Base-by-base conservation (phyloP, 2,329 filamentous ascomycete species). In the Meredithiella fracta region DNA sequence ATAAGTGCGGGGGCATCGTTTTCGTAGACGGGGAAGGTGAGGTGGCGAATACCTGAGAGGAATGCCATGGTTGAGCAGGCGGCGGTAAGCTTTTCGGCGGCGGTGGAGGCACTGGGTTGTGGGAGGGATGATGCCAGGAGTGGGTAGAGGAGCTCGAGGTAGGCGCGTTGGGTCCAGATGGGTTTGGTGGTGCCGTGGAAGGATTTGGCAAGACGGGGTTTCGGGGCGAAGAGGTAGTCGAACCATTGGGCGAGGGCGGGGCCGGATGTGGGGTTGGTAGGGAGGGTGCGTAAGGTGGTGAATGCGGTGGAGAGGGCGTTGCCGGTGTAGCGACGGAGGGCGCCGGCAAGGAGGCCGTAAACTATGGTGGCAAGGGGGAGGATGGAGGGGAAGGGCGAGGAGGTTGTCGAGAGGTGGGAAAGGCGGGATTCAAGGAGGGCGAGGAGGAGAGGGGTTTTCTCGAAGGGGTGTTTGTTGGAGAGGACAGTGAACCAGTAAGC, bases 1-100 rank as follows among this genome's bases (percentile, higher is more conserved):
- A 77, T 65, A 4, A 80, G 67, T 31, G 66, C 64, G 3, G 68
- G 68, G 0, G 70, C 65, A 51, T 80, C 76, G 15, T 73, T 70
- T 47, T 77, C 70, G 63, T 77, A 80, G 17, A 78, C 70, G 1
- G 68, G 63, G 54, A 73, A 77, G 17, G 65, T 66, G 57, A 79
- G 70, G 62, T 77, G 70, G 59, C 69, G 72, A 6, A 78, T 65
- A 50, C 76, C 68, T 0, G 72, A 66, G 3, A 81, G 67, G 4
- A 73, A 68, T 2, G 70, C 72, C 26, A 77, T 67, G 29, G 73
- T 69, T 53, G 71, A 72, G 58, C 72, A 73, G 1, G 64, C 66
- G 60, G 59, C 7, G 61, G 61, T 14, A 63, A 65, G 37, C 64
- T 63, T 57, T 6, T 64, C 60, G 22, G 67, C 60, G n/a, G 67